Evolutionary conservation across 2,329 filamentous ascomycete genomes (phyloP).

Genomic region (Aspergillus novofumigatus): DNA sequence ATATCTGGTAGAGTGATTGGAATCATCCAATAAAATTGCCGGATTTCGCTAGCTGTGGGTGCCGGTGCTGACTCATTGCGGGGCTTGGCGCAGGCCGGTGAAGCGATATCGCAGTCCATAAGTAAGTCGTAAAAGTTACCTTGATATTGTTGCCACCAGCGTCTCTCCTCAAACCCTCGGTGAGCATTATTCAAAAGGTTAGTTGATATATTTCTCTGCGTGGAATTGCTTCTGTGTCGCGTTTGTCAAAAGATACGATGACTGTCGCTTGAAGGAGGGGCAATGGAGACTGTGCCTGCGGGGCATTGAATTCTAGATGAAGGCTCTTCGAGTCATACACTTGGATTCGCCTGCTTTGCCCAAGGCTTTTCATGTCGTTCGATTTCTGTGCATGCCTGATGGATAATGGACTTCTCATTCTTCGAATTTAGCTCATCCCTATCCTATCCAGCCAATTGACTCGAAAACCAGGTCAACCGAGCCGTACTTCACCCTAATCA

Average conservation of each 20-base stretch:
- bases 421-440: not conserved
- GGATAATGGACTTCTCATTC: not conserved
- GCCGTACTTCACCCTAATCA: conserved; percentile 3
- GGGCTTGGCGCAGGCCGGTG: conserved; percentile 11
- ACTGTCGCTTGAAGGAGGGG: not conserved
- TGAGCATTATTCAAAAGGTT: conserved; percentile 16
- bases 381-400: not conserved
- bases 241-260: not conserved
- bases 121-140: not conserved
- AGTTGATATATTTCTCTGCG: conserved; percentile 11
- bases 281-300: not conserved
- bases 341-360: not conserved
- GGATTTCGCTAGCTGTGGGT: not conserved
- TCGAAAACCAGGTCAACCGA: not conserved
- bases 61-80: conserved; percentile 22
- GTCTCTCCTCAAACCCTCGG: conserved; percentile 13
- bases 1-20: no score
- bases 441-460: conserved; percentile 1
- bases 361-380: not conserved
- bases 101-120: conserved; percentile 30
- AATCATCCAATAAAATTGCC: not conserved
- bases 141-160: conserved; percentile 17
- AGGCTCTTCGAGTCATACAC: not conserved
- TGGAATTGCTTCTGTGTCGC: not conserved
- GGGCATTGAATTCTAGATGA: not conserved